Conservation (phyloP, 2,329 filamentous ascomycete species). For the Pestalotiopsis sp. region DNA sequence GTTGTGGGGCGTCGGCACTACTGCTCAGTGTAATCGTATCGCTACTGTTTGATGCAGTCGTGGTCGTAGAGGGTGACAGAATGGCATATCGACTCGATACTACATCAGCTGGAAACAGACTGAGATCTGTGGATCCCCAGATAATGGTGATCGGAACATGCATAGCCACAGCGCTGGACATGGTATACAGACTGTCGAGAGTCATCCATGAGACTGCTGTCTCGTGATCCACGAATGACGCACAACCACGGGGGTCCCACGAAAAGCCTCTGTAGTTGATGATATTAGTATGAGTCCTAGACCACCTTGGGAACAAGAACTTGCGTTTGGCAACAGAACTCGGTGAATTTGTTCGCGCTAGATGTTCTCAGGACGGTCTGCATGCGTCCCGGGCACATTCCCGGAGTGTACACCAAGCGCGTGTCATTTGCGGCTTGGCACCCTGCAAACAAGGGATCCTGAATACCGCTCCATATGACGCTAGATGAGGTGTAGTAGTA, state of each 20-base stretch:
- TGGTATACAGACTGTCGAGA: not conserved
- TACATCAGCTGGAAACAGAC: not conserved
- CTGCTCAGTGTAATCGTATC: no score
- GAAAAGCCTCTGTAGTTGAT: not conserved
- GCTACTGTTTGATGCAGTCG: no score
- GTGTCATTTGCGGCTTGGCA: not conserved
- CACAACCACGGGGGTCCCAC: not conserved
- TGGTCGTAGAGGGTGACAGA: not conserved
- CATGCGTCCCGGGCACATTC: not conserved
- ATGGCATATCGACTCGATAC: not conserved
- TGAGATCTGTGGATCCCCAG: not conserved
- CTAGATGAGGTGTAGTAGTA: not conserved
- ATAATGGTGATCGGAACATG: not conserved
- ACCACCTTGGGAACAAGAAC: not conserved
- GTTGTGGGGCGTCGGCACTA: no score
- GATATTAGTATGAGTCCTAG: not conserved
- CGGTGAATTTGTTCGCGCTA: not conserved
- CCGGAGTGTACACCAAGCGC: not conserved
- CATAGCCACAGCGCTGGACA: not conserved
- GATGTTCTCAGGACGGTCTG: not conserved
- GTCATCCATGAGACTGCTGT: not conserved
- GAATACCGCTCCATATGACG: not conserved
- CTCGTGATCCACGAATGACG: not conserved
- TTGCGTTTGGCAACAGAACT: not conserved
- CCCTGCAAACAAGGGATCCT: not conserved